phyloP scores from a whole-genome alignment of 345 rosid species.

The Arabidopsis arenosa region DNA sequence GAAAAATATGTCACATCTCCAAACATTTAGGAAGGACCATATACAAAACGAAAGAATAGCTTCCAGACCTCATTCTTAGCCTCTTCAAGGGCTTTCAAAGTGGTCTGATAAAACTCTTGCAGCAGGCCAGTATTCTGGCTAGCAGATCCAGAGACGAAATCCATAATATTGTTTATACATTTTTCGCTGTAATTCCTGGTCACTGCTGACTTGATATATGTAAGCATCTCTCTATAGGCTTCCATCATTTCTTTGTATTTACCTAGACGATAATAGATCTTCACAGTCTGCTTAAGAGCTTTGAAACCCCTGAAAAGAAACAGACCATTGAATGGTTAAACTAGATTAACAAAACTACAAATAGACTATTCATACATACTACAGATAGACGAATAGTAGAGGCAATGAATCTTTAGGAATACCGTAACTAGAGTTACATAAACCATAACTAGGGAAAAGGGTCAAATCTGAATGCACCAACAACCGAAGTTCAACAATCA shows the following conservation, averaged over 20 bases:
- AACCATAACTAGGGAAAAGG: no score
- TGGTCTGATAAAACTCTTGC: slow-evolving; percentile 94
- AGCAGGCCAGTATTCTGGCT: slow-evolving; percentile 89
- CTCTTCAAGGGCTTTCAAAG: slow-evolving; percentile 96
- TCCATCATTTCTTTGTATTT: slow-evolving; percentile 96
- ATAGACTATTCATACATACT: neutral
- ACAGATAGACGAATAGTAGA: neutral
- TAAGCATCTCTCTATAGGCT: slow-evolving; percentile 90
- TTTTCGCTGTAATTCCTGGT: slow-evolving; percentile 97
- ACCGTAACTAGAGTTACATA: neutral
- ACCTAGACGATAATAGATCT: slow-evolving; percentile 91
- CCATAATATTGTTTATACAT: slow-evolving; percentile 98
- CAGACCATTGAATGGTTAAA: slow-evolving; percentile 14
- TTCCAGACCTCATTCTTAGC: slow-evolving; percentile 90
- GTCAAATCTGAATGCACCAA: no score
- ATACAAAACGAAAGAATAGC: neutral
- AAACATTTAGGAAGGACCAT: slow-evolving; percentile 15
- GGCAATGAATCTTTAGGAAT: slow-evolving; percentile 1
- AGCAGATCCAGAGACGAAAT: slow-evolving; percentile 98
- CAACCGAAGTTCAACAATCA: no score
- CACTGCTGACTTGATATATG: slow-evolving; percentile 96
- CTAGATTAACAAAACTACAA: slow-evolving; percentile 18
- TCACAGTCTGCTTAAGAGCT: slow-evolving; percentile 96
- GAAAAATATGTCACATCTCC: slow-evolving; percentile 33
- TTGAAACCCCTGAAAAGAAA: slow-evolving; percentile 85